Evolutionary conservation across 805 yeast genomes (phyloP), one percentile per base, ranked within the genome.

Genomic region (Teunomyces atbi): DNA sequence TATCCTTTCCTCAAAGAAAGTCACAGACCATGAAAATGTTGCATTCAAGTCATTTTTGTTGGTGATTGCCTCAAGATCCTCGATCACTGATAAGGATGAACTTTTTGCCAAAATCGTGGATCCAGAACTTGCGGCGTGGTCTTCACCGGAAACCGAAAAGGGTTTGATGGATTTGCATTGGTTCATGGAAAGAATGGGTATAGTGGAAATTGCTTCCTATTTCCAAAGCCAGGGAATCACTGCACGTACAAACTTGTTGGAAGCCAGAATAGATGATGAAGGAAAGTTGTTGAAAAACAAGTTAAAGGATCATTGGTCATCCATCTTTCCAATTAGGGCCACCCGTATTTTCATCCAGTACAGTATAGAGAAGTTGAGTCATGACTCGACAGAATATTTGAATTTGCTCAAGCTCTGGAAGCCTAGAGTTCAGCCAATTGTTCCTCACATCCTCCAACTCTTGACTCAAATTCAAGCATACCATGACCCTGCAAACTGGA

Each of bases 141-240:
- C 92, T 0, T 90, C 91, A 39, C 92, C 90, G 16, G 83, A 81
- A 8, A 92, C 97, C 0, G 90, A 89, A 51, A 89, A 89, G 59
- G 97, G 97, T 0, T 70, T 94, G 23, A 73, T 84, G 59, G 96
- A 92, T 60, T 74, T 95, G 38, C 96, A 89, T 50, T 94, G 98
- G 98, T 94, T 94, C 57, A 92, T 94, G 98, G 98, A 91, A 66
- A 78, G 97, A 57, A 77, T 95, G 43, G 99, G 99, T 2, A 89
- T 94, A 45, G 98, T 90, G 2, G 83, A 83, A 61, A 95, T 94
- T 59, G 96, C 97, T 0, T 86, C 86, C 48, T 94, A 94, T 61
- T 94, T 95, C 66, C 83, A 84, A 50, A 78, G 80, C 6, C 74
- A 98, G 54, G 87, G 88, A 4, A 91, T 95, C 27, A 78, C 86